Conservation (phyloP, 805 yeast genomes). For the Candida glaebosa region DNA sequence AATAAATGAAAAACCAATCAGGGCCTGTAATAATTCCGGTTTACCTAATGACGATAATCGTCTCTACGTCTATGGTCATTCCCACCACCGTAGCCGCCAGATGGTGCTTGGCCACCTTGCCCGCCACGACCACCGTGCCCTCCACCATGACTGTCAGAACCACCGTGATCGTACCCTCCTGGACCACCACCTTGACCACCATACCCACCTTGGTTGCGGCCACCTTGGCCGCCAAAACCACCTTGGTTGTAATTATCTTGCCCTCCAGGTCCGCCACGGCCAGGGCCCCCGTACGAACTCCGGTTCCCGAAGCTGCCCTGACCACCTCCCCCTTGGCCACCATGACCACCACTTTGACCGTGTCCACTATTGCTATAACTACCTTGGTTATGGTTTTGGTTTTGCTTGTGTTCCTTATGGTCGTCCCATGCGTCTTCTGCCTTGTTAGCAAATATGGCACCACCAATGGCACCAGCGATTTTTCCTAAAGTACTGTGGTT, state of each 20-base stretch:
- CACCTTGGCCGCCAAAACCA: slow-evolving; percentile 6
- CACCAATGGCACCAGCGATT: slow-evolving; percentile 51
- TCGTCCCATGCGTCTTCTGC: slow-evolving; percentile 37
- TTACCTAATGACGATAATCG: slow-evolving; percentile 6
- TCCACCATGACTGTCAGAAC: slow-evolving; percentile 9
- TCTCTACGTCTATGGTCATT: slow-evolving; percentile 5
- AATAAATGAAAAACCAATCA: too few relatives aligned
- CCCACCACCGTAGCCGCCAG: slow-evolving; percentile 4
- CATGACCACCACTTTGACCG: slow-evolving; percentile 7
- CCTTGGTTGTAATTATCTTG: slow-evolving; percentile 3
- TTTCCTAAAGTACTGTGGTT: slow-evolving; percentile 42
- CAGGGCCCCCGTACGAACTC: background rate
- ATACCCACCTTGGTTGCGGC: slow-evolving; percentile 7
- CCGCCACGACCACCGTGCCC: slow-evolving; percentile 8
- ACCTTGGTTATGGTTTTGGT: slow-evolving; percentile 11
- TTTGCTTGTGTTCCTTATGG: slow-evolving; percentile 13
- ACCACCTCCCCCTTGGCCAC: slow-evolving; percentile 4
- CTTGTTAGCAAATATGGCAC: slow-evolving; percentile 54
- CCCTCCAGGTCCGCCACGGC: slow-evolving; percentile 10
- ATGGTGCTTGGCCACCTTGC: slow-evolving; percentile 5
- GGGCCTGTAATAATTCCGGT: too few relatives aligned
- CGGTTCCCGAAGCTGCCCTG: slow-evolving; percentile 5
- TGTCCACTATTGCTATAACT: slow-evolving; percentile 4
- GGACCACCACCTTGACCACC: slow-evolving; percentile 10
- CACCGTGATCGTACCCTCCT: slow-evolving; percentile 13